phyloP scores from a whole-genome alignment of 768 basidiomycete genomes.

The Ramaria sp. region DNA sequence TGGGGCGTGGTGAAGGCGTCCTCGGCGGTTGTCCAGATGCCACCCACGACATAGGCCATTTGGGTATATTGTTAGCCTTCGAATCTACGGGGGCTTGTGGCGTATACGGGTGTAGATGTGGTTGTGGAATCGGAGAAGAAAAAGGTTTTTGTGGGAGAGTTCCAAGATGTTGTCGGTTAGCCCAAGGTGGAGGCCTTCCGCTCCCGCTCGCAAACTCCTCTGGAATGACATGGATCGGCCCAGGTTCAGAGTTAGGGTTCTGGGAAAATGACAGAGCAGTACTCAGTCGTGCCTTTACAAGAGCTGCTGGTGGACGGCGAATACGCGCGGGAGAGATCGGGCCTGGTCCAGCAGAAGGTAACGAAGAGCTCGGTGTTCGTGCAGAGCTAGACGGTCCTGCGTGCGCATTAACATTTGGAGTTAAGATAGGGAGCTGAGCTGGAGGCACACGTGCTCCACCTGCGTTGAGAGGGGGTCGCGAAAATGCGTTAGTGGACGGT shows the following conservation, averaged over 20 bases:
- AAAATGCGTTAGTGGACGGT: background rate
- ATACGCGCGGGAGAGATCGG: background rate
- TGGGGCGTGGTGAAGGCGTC: background rate
- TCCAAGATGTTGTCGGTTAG: too few relatives aligned
- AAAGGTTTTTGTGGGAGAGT: too few relatives aligned
- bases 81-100: background rate
- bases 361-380: background rate
- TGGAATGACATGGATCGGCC: too few relatives aligned
- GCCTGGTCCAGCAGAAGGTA: background rate
- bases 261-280: background rate
- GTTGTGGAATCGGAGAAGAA: background rate
- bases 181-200: background rate
- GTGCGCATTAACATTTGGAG: background rate
- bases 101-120: background rate
- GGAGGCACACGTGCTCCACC: too few relatives aligned
- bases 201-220: background rate
- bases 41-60: background rate
- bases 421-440: too few relatives aligned
- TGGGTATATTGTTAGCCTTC: background rate
- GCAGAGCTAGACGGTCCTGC: background rate
- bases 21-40: background rate
- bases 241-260: too few relatives aligned
- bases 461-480: too few relatives aligned
- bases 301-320: background rate
- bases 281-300: slow-evolving; percentile 6